A percentile compares a stretch with the other conserved stretches of the same genome.
Evolutionary conservation across 441 rosid species (phyloP).

Genomic region (Aquilaria agallochum): DNA sequence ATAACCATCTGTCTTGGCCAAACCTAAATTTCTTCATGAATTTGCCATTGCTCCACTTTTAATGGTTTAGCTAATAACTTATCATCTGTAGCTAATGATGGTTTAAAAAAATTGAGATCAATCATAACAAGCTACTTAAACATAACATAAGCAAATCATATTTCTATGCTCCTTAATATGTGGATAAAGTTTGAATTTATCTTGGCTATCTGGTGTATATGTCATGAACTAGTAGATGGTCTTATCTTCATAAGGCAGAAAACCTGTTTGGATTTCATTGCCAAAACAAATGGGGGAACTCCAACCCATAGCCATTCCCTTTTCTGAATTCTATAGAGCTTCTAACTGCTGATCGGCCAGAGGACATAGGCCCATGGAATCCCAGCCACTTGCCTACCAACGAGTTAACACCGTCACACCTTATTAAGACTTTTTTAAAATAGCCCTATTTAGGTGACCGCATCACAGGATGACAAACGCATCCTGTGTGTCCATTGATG

Average conservation of each 20-base stretch:
- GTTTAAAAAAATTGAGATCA: neutral
- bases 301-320: constrained; percentile 41
- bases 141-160: too few relatives aligned
- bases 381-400: constrained; percentile 66
- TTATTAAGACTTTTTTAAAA: constrained; percentile 42
- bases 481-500: too few relatives aligned
- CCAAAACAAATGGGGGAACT: constrained; percentile 37
- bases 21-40: constrained; percentile 24
- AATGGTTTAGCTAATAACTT: constrained; percentile 31
- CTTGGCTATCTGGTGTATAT: constrained; percentile 27
- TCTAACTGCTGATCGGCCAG: constrained; percentile 41
- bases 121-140: too few relatives aligned
- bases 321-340: constrained; percentile 37
- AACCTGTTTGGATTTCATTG: constrained; percentile 50
- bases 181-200: constrained; percentile 10
- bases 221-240: constrained; percentile 67
- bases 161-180: neutral
- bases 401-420: constrained; percentile 81
- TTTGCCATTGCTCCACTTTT: constrained; percentile 24
- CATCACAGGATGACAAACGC: too few relatives aligned
- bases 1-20: constrained; percentile 28
- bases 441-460: too few relatives aligned
- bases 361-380: constrained; percentile 38
- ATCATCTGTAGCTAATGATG: constrained; percentile 17
- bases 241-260: constrained; percentile 50